Percentiles rank a stretch among this genome's conserved stretches.
Conservation (phyloP, 2,329 filamentous ascomycete species). For the Neocatenulostroma microsporum region DNA sequence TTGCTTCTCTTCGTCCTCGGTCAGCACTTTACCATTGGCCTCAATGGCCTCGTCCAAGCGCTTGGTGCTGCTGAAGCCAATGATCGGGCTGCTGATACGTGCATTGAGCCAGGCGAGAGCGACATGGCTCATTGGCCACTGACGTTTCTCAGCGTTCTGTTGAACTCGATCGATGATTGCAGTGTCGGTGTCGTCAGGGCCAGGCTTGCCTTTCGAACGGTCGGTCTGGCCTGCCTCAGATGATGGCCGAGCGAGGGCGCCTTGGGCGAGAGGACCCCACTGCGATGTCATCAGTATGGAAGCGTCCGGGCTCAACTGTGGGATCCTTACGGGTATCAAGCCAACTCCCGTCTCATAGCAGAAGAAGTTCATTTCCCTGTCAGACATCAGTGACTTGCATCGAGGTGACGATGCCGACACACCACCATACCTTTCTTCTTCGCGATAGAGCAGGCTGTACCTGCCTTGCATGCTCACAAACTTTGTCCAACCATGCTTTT, state of each 20-base stretch:
- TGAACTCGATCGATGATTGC: constrained; percentile 34
- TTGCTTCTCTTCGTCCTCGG: constrained; percentile 52
- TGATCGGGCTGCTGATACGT: constrained; percentile 50
- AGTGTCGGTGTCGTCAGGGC: constrained; percentile 26
- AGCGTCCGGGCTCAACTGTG: no score
- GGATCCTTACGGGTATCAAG: no score
- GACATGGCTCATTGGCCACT: constrained; percentile 23
- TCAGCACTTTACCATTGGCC: constrained; percentile 40
- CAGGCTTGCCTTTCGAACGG: constrained; percentile 17
- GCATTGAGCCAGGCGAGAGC: constrained; percentile 32
- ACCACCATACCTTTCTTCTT: constrained; percentile 42
- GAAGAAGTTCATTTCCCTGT: constrained; percentile 37
- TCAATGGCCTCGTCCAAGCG: constrained; percentile 55
- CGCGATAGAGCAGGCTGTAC: constrained; percentile 46
- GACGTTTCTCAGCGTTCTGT: constrained; percentile 34
- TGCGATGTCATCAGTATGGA: no score
- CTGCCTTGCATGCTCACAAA: constrained; percentile 49
- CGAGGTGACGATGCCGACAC: no score
- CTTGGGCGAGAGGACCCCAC: constrained; percentile 22
- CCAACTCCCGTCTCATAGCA: constrained; percentile 35
- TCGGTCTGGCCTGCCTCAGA: constrained; percentile 12
- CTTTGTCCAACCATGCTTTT: constrained; percentile 43
- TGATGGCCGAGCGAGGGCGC: constrained; percentile 20
- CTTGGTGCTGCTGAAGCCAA: constrained; percentile 51
- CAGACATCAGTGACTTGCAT: no score